Evolutionary conservation across 345 rosid species (phyloP), one percentile per base, ranked within the genome.

Genomic region (Pseudoturritis turrita): DNA sequence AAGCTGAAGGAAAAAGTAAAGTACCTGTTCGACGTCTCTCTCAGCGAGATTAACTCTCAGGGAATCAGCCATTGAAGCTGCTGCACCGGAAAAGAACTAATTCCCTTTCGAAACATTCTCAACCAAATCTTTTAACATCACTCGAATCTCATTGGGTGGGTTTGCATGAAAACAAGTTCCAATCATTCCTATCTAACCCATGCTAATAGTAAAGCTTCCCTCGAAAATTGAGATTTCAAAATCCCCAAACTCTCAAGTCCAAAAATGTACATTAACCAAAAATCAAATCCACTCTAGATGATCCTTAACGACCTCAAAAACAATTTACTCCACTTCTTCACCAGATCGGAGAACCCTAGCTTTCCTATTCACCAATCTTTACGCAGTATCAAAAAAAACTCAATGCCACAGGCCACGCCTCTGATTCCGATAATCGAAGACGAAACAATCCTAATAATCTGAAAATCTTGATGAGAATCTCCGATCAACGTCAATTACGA

Each of bases 1-100:
- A 14, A 46, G 9, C 8, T 40, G 10, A 40, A 19, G 13, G 17
- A 26, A 59, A 43, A 43, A 7, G 37, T n/a, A 29, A 3, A 28
- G 62, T 71, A 89, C 97, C 97, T 87, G 97, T 45, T 91, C 93
- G 60, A 87, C 79, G 72, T 86, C 93, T 87, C 88, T 87, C 74
- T 87, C 93, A 74, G 86, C 76, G 75, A 77, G 82, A 84, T 83
- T 84, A 73, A 47, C 72, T 81, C 80, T 84, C 79, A 81, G 84
- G 76, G 86, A 35, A 82, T 84, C 97, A 84, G 91, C 87, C 95
- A 91, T 88, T 87, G 88, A 81, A 88, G 78, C 70, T 68, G 86
- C 56, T 70, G 75, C 67, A 68, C 65, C 51, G 50, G 45, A 13
- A 78, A 70, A 68, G 35, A 81, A 58, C 72, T 77, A 81, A 78